Percentiles rank a stretch among this genome's conserved stretches.
These are phyloP conservation scores for Fragaria ananassa DNA, from an alignment of 306 rosid genomes.

Conservation along the genomic window DNA sequence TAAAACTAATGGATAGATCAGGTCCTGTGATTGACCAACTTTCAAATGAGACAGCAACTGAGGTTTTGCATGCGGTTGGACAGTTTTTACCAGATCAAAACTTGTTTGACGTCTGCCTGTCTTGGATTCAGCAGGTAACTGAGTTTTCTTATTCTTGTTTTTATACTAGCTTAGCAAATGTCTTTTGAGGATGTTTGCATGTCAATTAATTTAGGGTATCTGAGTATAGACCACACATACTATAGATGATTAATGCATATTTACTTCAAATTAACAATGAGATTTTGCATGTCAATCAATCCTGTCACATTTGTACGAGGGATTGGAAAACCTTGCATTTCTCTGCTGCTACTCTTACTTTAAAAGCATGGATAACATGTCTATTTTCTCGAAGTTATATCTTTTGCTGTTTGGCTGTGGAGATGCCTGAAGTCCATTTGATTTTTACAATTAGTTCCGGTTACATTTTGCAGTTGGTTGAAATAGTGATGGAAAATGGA, in stretches of 20 bases:
- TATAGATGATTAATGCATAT: not conserved
- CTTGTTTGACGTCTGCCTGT: constrained; percentile 74
- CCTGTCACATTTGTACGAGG: not conserved
- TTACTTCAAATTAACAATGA: not conserved
- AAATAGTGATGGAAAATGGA: constrained; percentile 72
- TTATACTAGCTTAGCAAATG: not conserved
- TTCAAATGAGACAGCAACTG: constrained; percentile 68
- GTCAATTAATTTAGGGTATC: too few relatives aligned
- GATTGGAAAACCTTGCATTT: not conserved
- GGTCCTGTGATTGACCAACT: constrained; percentile 88
- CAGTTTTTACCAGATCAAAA: constrained; percentile 74
- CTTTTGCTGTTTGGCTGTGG: not conserved
- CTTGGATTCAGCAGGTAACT: constrained; percentile 94
- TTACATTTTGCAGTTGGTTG: constrained; percentile 63
- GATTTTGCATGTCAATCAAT: not conserved
- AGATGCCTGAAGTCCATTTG: not conserved
- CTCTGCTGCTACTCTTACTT: not conserved
- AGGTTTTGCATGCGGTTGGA: constrained; percentile 64
- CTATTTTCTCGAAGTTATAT: not conserved
- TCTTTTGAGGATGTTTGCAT: not conserved
- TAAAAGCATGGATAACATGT: not conserved
- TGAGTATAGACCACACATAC: not conserved
- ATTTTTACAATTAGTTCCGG: constrained; percentile 7
- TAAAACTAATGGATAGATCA: constrained; percentile 87
- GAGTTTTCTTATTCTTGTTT: not conserved